Conservation (phyloP, 805 yeast species). For the Wickerhamiella australiensis region DNA sequence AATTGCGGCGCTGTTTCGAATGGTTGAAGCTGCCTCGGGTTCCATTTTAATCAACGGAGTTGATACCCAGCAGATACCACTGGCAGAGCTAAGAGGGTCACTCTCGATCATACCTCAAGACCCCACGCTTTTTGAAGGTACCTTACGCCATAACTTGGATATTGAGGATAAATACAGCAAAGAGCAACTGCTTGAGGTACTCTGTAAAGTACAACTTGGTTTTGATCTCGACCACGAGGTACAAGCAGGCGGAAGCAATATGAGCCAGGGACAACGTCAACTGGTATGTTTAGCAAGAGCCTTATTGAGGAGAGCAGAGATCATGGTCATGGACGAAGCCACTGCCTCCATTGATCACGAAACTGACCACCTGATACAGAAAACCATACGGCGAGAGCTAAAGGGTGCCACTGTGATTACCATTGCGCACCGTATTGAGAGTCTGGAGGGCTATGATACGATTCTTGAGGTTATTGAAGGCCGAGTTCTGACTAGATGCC, state of each 20-base stretch:
- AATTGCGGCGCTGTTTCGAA: conserved; percentile 53
- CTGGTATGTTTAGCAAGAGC: conserved; percentile 70
- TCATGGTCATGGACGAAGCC: too few relatives aligned
- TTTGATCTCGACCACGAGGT: conserved; percentile 41
- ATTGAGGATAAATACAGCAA: conserved; percentile 54
- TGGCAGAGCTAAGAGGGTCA: conserved; percentile 55
- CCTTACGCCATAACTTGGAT: conserved; percentile 63
- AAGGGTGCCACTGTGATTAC: conserved; percentile 61
- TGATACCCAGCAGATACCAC: conserved; percentile 51
- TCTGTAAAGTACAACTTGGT: conserved; percentile 56
- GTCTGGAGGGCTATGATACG: conserved; percentile 67
- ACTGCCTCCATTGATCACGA: too few relatives aligned
- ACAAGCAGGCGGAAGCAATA: conserved; percentile 60
- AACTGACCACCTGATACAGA: conserved; percentile 56
- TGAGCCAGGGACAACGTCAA: conserved; percentile 76
- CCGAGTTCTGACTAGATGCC: conserved; percentile 30
- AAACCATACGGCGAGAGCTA: conserved; percentile 57
- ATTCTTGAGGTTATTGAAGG: conserved; percentile 33
- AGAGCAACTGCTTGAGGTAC: conserved; percentile 58
- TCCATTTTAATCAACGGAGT: conserved; percentile 53
- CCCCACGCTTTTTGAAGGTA: conserved; percentile 72
- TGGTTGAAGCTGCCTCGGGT: conserved; percentile 47
- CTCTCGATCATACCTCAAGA: conserved; percentile 82
- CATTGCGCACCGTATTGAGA: conserved; percentile 73
- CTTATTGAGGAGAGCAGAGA: conserved; percentile 51